Base-by-base conservation (phyloP, 768 basidiomycete species). In the Polyporus arcularius region DNA sequence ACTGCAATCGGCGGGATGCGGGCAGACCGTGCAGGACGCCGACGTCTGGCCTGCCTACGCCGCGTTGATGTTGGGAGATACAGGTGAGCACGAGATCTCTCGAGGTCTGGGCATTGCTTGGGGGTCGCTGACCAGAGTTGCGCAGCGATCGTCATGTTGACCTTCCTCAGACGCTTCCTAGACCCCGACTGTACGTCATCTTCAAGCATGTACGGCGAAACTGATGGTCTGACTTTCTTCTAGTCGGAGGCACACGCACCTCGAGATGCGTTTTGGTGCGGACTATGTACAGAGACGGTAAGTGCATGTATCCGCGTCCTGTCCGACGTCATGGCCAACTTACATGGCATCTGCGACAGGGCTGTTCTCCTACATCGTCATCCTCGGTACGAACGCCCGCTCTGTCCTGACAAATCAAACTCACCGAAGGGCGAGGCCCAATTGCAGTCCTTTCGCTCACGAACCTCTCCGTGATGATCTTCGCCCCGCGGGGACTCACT, bases 281-380 rank as follows among this genome's bases (percentile, higher is more conserved):
- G 7, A 61, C 60, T 0, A 56, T 61, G 60, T 61, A 61, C 18
- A 54, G 60, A 1, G 60, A 61, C 10, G 60, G 60, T 56, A 14
- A 49, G 48, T 47, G 32, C 12, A n/a, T 1, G 6, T n/a, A 2
- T 28, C 15, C 15, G 14, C 7, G 15, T 16, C 28, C 26, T 0
- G 0, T 2, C 28, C 18, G 1, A 15, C 11, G 31, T 26, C 18
- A n/a, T 28, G 0, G 12, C 28, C 28, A 28, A 39, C 38, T 48
- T 30, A 42, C 21, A 15, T 10, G 10, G 12, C 2, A 30, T 15
- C 15, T 52, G 4, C 3, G 5, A 18, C 47, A 61, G 54, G 60
- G 5, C 51, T 43, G 5, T 21, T 42, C 35, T 61, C 51, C 50
- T 61, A 61, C 35, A 7, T 38, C 21, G 18, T 56, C 15, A 9